These are phyloP conservation scores for Pestalotiopsis sp. DNA, from an alignment of 2,329 filamentous ascomycete genomes.

Conservation along the genomic window DNA sequence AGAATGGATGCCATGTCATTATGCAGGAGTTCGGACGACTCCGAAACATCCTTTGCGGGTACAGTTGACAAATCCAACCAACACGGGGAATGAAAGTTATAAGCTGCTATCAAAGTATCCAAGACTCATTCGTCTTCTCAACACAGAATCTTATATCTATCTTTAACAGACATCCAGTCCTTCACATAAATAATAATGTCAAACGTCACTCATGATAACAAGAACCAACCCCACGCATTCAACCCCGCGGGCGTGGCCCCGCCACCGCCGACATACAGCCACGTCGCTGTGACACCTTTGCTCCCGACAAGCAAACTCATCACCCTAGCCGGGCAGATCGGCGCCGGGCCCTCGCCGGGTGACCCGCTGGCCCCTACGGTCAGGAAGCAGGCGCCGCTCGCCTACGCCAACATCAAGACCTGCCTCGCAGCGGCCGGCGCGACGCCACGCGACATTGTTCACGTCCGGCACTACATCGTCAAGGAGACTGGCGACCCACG, in stretches of 20 bases:
- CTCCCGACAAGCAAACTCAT: neutral
- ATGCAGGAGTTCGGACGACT: neutral
- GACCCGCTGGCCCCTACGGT: neutral
- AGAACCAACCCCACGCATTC: constrained; percentile 3
- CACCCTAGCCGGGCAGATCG: neutral
- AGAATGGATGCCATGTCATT: neutral
- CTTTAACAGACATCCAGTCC: neutral
- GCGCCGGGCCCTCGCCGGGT: neutral
- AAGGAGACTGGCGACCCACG: neutral
- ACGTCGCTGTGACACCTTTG: constrained; percentile 2
- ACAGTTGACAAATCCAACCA: neutral
- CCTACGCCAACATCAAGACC: constrained; percentile 3
- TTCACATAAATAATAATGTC: neutral
- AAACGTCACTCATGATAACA: neutral
- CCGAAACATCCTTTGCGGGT: neutral
- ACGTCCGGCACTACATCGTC: constrained; percentile 4
- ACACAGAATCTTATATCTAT: neutral
- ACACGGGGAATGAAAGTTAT: neutral
- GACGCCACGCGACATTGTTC: constrained; percentile 1
- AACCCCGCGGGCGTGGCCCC: neutral
- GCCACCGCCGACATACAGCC: constrained; percentile 4
- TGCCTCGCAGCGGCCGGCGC: neutral
- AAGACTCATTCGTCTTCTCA: neutral
- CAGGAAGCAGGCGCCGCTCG: neutral
- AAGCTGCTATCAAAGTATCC: neutral